Base-by-base conservation (phyloP, 1,284 basidiomycete genomes). In the Ganoderma sp. region DNA sequence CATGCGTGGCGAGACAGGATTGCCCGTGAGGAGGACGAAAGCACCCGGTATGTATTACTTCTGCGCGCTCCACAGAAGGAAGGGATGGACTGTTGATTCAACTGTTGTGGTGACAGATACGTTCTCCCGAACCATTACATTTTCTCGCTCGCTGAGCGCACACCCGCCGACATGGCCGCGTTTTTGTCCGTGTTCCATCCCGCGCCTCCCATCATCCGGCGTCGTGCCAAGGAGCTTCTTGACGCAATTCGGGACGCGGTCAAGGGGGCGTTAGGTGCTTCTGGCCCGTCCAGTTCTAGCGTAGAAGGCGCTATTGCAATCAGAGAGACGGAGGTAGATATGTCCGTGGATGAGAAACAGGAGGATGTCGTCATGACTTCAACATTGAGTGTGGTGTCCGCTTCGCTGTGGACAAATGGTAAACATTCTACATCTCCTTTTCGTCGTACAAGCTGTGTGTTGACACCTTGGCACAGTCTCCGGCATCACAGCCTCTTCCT, bases 11-110 rank as follows among this genome's bases (percentile, higher is more conserved):
- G 97, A 71, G 97, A 99, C 77, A 76, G 78, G 3, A 81, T 92
- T 1, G 94, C 96, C 0, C 84, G 96, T 63, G 88, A 91, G 68
- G 91, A 96, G 72, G 97, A 99, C 78, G 97, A 99, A 79, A 93
- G 93, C 76, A 87, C 88, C 5, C 83, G 90, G 89, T 96, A 78
- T 69, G 88, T 82, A 39, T 58, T 61, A 14, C 66, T 54, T 19
- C 61, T 59, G 59, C 67, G 58, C 37, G 37, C 56, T 74, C 72
- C 39, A 71, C 57, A 48, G 42, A 50, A 22, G 32, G 34, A 42
- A 56, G 50, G 3, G 7, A 9, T 43, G 22, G 34, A 8, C 4
- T n/a, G 39, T 8, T 60, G 25, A 41, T 10, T 8, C 22, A 22
- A 1, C 19, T 22, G 3, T 7, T 25, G 22, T 2, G 8, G 22